These are phyloP conservation scores for Vitis amurensis DNA, from an alignment of 164 flowering plant species.

Conservation along the genomic window DNA sequence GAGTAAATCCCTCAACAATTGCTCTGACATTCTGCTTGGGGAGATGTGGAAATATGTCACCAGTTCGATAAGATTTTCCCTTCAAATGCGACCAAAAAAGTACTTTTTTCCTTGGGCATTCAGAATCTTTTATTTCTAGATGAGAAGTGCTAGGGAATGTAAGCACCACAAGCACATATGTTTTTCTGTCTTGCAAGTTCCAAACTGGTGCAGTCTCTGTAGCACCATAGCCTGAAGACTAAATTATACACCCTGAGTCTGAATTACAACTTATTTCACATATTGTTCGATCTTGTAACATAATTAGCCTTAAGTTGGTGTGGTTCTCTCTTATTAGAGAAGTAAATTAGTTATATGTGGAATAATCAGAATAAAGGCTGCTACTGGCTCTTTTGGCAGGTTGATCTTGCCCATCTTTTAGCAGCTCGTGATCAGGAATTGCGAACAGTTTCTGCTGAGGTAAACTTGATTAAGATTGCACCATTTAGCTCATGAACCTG, in stretches of 20 bases:
- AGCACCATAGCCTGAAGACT: not conserved
- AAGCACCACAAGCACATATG: not conserved
- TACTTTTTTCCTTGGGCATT: no score
- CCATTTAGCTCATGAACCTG: not conserved
- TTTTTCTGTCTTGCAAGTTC: not conserved
- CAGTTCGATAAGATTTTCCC: no score
- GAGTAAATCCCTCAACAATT: no score
- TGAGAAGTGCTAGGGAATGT: not conserved
- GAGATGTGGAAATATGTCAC: no score
- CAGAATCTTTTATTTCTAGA: no score
- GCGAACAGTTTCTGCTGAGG: conserved; percentile 96
- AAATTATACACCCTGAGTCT: no score
- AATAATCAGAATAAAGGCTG: not conserved
- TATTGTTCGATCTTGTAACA: not conserved
- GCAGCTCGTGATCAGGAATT: conserved; percentile 98
- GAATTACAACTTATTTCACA: no score
- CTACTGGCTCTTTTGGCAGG: conserved; percentile 48
- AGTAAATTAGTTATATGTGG: not conserved
- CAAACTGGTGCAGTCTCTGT: not conserved
- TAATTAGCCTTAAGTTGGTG: not conserved
- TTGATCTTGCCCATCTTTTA: conserved; percentile 95
- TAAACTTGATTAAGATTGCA: conserved; percentile 23
- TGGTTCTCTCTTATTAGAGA: not conserved
- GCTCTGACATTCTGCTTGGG: no score
- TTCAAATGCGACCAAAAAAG: no score